Evolutionary conservation across 1,284 basidiomycete genomes (phyloP).

Genomic region (Microbotryum silenes-acaulis): DNA sequence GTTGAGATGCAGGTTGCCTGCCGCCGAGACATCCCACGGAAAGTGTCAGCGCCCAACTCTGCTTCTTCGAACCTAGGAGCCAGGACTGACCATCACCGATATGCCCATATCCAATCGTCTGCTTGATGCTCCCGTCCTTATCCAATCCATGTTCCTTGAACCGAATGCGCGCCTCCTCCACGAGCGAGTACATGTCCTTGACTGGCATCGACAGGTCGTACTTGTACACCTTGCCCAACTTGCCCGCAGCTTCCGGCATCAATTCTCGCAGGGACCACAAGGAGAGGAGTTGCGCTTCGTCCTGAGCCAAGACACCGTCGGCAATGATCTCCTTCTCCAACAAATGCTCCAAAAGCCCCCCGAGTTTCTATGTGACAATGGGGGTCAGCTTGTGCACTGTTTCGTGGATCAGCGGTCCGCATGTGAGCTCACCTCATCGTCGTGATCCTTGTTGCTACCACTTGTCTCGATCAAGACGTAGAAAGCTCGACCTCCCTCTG

Average conservation of each 20-base stretch:
- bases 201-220: constrained; percentile 94
- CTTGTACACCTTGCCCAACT: constrained; percentile 94
- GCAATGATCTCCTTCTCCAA: constrained; percentile 71
- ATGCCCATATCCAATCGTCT: constrained; percentile 89
- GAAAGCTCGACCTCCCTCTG: constrained; percentile 49
- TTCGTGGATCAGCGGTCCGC: too few relatives aligned
- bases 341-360: constrained; percentile 67
- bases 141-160: constrained; percentile 66
- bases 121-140: constrained; percentile 55
- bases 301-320: constrained; percentile 89
- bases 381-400: neutral
- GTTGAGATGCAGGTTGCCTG: constrained; percentile 92
- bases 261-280: constrained; percentile 94
- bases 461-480: constrained; percentile 92
- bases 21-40: constrained; percentile 6
- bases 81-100: constrained; percentile 75
- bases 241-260: constrained; percentile 85
- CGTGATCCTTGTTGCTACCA: constrained; percentile 86
- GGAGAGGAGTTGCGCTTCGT: constrained; percentile 77
- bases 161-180: constrained; percentile 69
- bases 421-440: constrained; percentile 63
- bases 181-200: constrained; percentile 77
- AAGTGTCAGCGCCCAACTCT: constrained; percentile 23
- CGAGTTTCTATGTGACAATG: constrained; percentile 65
- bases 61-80: constrained; percentile 3